Conservation (phyloP, 805 yeast genomes). For the Wickerhamomyces bovis region DNA sequence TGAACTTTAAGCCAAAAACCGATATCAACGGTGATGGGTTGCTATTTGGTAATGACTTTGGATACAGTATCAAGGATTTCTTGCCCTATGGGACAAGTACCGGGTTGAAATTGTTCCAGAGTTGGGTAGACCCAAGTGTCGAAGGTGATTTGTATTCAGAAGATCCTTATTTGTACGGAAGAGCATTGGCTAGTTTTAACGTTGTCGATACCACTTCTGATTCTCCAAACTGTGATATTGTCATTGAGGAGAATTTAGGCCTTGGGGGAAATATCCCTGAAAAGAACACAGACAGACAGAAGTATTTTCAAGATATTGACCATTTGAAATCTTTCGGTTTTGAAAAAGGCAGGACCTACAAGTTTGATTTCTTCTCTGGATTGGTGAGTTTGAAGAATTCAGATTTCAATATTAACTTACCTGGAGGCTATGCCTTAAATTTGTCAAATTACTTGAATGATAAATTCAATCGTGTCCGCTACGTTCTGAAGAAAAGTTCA, state of each 20-base stretch:
- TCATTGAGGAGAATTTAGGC: constrained; percentile 7
- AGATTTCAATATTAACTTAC: constrained; percentile 45
- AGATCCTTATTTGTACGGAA: constrained; percentile 58
- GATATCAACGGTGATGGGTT: constrained; percentile 45
- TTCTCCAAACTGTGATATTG: neutral
- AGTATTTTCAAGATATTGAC: constrained; percentile 34
- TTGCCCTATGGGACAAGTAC: constrained; percentile 51
- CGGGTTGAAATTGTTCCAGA: constrained; percentile 51
- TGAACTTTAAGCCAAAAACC: constrained; percentile 36
- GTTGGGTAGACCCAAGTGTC: constrained; percentile 58
- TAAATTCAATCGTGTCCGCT: constrained; percentile 38
- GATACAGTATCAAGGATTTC: constrained; percentile 47
- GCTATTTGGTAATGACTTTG: constrained; percentile 66
- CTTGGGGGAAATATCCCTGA: constrained; percentile 28
- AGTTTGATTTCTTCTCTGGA: constrained; percentile 50
- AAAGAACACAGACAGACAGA: constrained; percentile 34
- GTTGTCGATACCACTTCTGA: constrained; percentile 18
- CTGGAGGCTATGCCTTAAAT: constrained; percentile 44
- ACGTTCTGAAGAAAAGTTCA: constrained; percentile 30
- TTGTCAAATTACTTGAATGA: constrained; percentile 38
- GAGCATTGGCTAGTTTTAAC: constrained; percentile 52
- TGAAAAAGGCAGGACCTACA: constrained; percentile 32
- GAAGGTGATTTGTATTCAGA: constrained; percentile 57
- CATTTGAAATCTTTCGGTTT: constrained; percentile 38
- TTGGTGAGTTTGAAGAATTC: constrained; percentile 45